Conservation (phyloP, 1,284 basidiomycete species). For the Cutaneotrichosporon cutaneum region DNA sequence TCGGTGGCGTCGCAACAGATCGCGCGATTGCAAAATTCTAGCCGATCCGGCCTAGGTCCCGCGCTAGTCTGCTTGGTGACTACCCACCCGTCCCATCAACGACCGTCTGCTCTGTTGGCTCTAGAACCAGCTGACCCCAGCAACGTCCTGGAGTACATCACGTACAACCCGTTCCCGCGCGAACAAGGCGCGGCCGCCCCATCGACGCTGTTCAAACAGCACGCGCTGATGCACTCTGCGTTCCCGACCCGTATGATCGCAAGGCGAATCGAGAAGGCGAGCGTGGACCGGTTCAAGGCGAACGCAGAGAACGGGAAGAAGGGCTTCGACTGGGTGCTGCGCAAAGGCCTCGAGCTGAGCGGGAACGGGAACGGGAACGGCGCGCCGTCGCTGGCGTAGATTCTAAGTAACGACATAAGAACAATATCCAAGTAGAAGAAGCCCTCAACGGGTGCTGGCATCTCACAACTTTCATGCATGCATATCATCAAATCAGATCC, state of each 20-base stretch:
- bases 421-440: background rate
- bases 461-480: background rate
- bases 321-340: conserved; percentile 80
- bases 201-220: conserved; percentile 41
- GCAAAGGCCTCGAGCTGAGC: background rate
- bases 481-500: background rate
- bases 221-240: conserved; percentile 55
- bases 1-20: too few relatives aligned
- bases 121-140: conserved; percentile 22
- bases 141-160: conserved; percentile 72
- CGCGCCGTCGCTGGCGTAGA: background rate
- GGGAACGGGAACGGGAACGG: background rate
- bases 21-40: background rate
- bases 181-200: conserved; percentile 15
- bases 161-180: conserved; percentile 66
- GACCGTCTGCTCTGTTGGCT: background rate
- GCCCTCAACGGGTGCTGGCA: background rate
- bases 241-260: conserved; percentile 73
- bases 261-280: conserved; percentile 75
- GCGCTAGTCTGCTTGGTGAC: background rate
- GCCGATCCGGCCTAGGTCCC: background rate
- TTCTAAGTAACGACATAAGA: background rate
- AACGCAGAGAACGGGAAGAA: conserved; percentile 82
- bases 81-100: background rate
- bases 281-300: conserved; percentile 78